Percentiles rank a stretch among this genome's conserved stretches.
Conservation (phyloP, 2,329 filamentous ascomycete genomes). For the Phyllosticta ampelicida region DNA sequence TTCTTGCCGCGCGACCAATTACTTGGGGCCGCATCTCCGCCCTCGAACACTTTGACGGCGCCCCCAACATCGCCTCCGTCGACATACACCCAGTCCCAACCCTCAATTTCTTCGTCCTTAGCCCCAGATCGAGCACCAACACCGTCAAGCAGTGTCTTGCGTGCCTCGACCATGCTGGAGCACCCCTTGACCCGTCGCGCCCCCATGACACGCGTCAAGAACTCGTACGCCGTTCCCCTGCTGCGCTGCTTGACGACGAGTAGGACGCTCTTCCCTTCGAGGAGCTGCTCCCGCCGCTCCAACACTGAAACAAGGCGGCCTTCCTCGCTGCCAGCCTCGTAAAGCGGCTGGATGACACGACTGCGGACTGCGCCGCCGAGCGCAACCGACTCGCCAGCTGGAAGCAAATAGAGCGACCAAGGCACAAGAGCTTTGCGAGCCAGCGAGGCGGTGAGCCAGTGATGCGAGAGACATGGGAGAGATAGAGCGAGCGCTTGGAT, state of each 20-base stretch:
- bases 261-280: constrained; percentile 57
- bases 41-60: constrained; percentile 40
- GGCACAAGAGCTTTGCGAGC: constrained; percentile 50
- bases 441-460: constrained; percentile 70
- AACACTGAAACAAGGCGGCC: constrained; percentile 20
- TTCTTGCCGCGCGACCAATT: constrained; percentile 24
- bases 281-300: constrained; percentile 44
- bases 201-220: constrained; percentile 69
- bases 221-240: constrained; percentile 54
- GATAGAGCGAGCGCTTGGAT: constrained; percentile 89
- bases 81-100: constrained; percentile 72
- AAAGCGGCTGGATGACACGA: constrained; percentile 51
- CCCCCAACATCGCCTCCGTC: constrained; percentile 51
- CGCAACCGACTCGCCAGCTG: constrained; percentile 68
- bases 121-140: no score
- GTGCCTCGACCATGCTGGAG: constrained; percentile 54
- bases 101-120: constrained; percentile 33
- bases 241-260: constrained; percentile 58
- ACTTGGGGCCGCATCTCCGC: constrained; percentile 13
- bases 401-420: constrained; percentile 75
- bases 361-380: constrained; percentile 70
- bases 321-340: constrained; percentile 42
- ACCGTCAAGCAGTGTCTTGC: constrained; percentile 36
- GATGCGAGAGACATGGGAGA: constrained; percentile 70
- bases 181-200: constrained; percentile 57